Conservation (phyloP, 768 basidiomycete genomes). For the Roridomyces roridus region DNA sequence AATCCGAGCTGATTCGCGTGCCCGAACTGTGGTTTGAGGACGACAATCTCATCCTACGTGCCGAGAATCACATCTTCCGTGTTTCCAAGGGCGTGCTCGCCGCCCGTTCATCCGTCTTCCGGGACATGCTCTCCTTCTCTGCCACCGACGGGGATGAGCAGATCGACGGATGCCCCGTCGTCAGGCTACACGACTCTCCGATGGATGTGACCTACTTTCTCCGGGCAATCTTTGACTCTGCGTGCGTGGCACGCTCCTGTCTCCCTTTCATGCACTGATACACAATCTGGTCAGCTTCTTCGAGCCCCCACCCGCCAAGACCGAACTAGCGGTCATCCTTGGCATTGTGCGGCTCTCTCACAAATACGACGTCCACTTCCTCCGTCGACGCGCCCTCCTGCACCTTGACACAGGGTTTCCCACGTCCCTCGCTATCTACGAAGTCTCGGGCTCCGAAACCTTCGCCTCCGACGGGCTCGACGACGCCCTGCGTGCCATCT, state of each 20-base stretch:
- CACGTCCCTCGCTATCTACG: constrained; percentile 15
- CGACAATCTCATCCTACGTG: constrained; percentile 15
- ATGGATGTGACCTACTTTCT: constrained; percentile 13
- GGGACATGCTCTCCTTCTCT: constrained; percentile 22
- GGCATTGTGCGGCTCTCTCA: constrained; percentile 19
- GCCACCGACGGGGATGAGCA: constrained; percentile 5
- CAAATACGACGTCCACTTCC: constrained; percentile 20
- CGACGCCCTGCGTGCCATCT: constrained; percentile 19
- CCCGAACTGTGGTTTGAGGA: constrained; percentile 19
- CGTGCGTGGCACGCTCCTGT: constrained; percentile 1
- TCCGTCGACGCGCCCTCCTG: constrained; percentile 10
- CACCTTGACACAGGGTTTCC: constrained; percentile 18
- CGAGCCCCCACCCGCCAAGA: constrained; percentile 12
- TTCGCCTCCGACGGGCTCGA: constrained; percentile 21
- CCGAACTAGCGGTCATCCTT: constrained; percentile 6
- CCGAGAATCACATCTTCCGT: constrained; percentile 13
- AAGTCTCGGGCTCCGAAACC: constrained; percentile 21
- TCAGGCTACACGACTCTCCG: constrained; percentile 12
- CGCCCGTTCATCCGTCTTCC: constrained; percentile 17
- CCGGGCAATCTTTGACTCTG: constrained; percentile 17
- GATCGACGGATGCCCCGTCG: constrained; percentile 23
- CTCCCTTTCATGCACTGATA: not conserved
- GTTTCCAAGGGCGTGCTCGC: constrained; percentile 16
- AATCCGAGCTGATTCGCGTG: not conserved
- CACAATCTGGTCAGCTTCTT: constrained; percentile 10